These are phyloP conservation scores for Microdochium nivale DNA, from an alignment of 2,329 filamentous ascomycete species.

Conservation along the genomic window DNA sequence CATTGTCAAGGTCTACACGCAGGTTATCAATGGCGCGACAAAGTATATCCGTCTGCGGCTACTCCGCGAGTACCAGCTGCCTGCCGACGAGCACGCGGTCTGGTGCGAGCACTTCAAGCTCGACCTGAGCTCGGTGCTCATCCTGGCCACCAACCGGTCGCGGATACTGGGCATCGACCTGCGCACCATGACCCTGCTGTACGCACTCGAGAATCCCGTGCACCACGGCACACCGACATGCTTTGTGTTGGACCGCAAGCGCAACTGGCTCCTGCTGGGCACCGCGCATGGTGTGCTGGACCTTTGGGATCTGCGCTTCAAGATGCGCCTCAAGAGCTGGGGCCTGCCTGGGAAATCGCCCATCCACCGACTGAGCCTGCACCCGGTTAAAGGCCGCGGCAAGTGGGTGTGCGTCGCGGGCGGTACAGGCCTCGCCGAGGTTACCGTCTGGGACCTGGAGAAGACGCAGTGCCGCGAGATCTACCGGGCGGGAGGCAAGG, in stretches of 20 bases:
- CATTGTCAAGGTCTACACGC: slow-evolving; percentile 69
- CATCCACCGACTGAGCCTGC: slow-evolving; percentile 71
- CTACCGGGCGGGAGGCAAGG: slow-evolving; percentile 63
- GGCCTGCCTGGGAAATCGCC: slow-evolving; percentile 72
- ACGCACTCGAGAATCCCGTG: slow-evolving; percentile 74
- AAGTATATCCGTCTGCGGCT: slow-evolving; percentile 73
- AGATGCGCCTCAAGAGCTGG: slow-evolving; percentile 79
- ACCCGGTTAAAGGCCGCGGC: slow-evolving; percentile 69
- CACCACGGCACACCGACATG: slow-evolving; percentile 88
- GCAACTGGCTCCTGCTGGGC: slow-evolving; percentile 84
- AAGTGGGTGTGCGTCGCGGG: slow-evolving; percentile 85
- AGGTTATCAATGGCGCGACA: slow-evolving; percentile 36
- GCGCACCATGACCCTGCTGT: slow-evolving; percentile 75
- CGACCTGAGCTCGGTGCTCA: slow-evolving; percentile 71
- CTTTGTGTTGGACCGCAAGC: slow-evolving; percentile 78
- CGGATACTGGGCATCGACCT: slow-evolving; percentile 79
- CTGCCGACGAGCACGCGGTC: slow-evolving; percentile 65
- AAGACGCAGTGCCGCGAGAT: slow-evolving; percentile 83
- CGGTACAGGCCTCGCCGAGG: slow-evolving; percentile 77
- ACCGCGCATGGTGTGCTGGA: slow-evolving; percentile 90
- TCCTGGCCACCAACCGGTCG: slow-evolving; percentile 80
- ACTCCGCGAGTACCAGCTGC: slow-evolving; percentile 74
- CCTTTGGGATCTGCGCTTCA: slow-evolving; percentile 96
- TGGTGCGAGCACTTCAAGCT: slow-evolving; percentile 90
- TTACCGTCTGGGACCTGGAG: slow-evolving; percentile 94